These are phyloP conservation scores for Globisporangium alternatum DNA, from an alignment of 352 stramenopile genomes.

Conservation along the genomic window DNA sequence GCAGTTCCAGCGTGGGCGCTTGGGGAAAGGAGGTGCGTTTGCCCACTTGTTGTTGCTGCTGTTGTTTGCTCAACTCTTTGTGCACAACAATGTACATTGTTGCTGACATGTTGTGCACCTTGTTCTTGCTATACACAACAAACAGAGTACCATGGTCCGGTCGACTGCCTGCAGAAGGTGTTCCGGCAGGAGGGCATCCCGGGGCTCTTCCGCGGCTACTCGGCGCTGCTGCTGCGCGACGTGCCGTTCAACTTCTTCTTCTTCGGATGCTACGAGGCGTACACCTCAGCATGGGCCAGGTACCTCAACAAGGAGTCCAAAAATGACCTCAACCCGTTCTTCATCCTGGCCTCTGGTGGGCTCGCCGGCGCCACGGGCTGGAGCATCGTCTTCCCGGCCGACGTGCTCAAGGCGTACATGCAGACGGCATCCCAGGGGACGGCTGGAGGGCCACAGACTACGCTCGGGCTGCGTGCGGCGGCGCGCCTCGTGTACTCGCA, in stretches of 20 bases:
- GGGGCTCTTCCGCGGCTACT: conserved; percentile 81
- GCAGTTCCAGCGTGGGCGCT: conserved; percentile 67
- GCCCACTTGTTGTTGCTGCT: not conserved
- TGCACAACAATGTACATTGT: conserved; percentile 1
- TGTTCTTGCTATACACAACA: not conserved
- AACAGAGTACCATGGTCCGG: conserved; percentile 57
- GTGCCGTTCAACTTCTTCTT: conserved; percentile 92
- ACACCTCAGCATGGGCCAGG: conserved; percentile 50
- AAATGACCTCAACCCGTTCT: conserved; percentile 65
- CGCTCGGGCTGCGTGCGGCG: conserved; percentile 42
- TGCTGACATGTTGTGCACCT: not conserved
- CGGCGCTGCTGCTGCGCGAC: conserved; percentile 78
- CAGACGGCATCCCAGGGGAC: conserved; percentile 45
- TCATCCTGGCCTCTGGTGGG: conserved; percentile 75
- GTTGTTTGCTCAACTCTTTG: not conserved
- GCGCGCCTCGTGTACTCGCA: conserved; percentile 57
- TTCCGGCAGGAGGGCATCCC: conserved; percentile 51
- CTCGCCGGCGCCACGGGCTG: conserved; percentile 77
- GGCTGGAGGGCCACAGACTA: not conserved
- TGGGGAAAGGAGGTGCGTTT: conserved; percentile 54
- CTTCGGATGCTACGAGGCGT: conserved; percentile 82
- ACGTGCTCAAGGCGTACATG: conserved; percentile 85
- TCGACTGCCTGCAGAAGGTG: conserved; percentile 70
- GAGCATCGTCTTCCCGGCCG: conserved; percentile 84
- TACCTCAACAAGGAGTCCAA: conserved; percentile 57